phyloP scores from a whole-genome alignment of 768 basidiomycete species.

The Tulasnella sp. region DNA sequence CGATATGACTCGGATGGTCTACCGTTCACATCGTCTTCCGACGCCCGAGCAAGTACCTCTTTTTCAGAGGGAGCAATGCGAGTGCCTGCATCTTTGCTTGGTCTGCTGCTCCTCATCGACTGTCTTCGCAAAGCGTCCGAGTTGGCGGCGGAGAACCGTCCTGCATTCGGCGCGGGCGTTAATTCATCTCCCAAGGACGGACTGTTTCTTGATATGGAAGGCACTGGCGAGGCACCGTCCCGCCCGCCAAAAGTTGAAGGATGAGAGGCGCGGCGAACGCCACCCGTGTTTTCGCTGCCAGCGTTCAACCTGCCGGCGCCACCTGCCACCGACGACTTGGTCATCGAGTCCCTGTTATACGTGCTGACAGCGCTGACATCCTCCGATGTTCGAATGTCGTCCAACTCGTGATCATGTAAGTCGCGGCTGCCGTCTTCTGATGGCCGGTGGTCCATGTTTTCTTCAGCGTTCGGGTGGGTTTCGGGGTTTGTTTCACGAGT shows the following conservation, averaged over 20 bases:
- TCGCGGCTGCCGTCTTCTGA: neutral
- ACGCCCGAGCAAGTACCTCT: slow-evolving; percentile 2
- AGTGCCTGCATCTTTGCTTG: neutral
- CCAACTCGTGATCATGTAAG: neutral
- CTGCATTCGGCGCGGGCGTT: neutral
- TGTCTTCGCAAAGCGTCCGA: slow-evolving; percentile 12
- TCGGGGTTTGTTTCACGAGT: neutral
- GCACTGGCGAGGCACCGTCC: neutral
- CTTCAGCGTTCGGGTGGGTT: neutral
- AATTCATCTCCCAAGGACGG: neutral
- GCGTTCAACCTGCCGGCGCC: neutral
- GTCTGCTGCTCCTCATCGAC: neutral
- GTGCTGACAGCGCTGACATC: slow-evolving; percentile 2
- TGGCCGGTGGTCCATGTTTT: neutral
- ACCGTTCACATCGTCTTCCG: neutral
- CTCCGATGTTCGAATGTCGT: slow-evolving; percentile 3
- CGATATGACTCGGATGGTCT: neutral
- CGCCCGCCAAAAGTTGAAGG: slow-evolving; percentile 7
- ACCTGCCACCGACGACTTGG: slow-evolving; percentile 4
- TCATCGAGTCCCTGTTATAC: slow-evolving; percentile 1
- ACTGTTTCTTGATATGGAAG: neutral
- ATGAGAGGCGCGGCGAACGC: neutral
- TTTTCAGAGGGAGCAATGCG: neutral
- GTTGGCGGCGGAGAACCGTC: slow-evolving; percentile 6
- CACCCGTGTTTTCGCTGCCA: slow-evolving; percentile 3